A percentile compares a stretch with the other conserved stretches of the same genome.
phyloP scores from a whole-genome alignment of 1,284 basidiomycete genomes.

The Amylostereum chailletii region DNA sequence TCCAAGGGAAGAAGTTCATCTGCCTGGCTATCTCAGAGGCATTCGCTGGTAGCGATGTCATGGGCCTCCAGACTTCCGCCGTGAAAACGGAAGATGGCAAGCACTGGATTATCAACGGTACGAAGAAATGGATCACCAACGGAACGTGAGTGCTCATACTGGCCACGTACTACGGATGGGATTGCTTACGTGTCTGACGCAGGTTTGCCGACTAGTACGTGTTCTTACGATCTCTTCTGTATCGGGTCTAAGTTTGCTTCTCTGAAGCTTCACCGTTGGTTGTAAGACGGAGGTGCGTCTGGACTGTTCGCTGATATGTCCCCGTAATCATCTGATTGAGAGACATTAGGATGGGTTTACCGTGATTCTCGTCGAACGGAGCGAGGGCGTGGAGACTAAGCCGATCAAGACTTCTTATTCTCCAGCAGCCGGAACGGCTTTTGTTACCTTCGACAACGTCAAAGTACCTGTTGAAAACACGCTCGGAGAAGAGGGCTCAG shows the following conservation, averaged over 20 bases:
- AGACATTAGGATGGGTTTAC: constrained; percentile 65
- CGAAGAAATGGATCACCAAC: constrained; percentile 83
- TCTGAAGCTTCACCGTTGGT: constrained; percentile 48
- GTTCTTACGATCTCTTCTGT: neutral
- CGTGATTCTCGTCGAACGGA: constrained; percentile 73
- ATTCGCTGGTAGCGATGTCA: constrained; percentile 87
- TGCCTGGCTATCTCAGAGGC: constrained; percentile 66
- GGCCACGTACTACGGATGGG: neutral
- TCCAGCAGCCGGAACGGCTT: constrained; percentile 73
- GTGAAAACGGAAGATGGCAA: constrained; percentile 78
- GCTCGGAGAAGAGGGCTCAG: constrained; percentile 77
- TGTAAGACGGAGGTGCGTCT: constrained; percentile 41
- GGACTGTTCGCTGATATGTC: constrained; percentile 9
- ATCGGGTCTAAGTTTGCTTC: neutral
- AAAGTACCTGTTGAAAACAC: constrained; percentile 80
- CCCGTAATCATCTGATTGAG: neutral
- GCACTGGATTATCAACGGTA: constrained; percentile 80
- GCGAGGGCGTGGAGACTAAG: constrained; percentile 76
- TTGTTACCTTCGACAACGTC: constrained; percentile 84
- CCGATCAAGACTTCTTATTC: constrained; percentile 83
- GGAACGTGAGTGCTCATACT: constrained; percentile 38
- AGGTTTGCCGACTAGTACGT: constrained; percentile 26
- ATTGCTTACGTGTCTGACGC: neutral
- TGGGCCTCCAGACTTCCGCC: constrained; percentile 75
- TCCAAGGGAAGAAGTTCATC: constrained; percentile 64